Conservation (phyloP, 1,284 basidiomycete species). For the Cryptococcus sp. region DNA sequence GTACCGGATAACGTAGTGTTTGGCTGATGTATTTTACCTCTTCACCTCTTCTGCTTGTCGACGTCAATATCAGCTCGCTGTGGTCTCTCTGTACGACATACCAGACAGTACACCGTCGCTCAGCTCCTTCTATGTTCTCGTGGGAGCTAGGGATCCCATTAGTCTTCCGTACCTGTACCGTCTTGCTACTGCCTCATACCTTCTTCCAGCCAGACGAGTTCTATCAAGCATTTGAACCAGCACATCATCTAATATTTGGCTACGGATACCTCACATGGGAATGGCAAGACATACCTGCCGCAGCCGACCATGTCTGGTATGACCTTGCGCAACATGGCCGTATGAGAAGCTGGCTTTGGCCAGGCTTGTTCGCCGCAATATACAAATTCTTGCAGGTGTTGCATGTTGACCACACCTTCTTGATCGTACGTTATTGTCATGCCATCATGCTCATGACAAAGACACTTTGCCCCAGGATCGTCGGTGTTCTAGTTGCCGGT, state of each 20-base stretch:
- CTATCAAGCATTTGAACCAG: constrained; percentile 92
- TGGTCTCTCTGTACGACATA: no score
- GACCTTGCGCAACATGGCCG: constrained; percentile 26
- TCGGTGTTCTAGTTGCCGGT: constrained; percentile 80
- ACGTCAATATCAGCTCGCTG: no score
- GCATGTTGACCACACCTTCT: constrained; percentile 58
- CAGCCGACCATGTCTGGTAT: constrained; percentile 17
- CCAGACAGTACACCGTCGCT: no score
- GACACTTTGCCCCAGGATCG: constrained; percentile 62
- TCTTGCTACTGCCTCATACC: constrained; percentile 66
- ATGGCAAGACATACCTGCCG: constrained; percentile 70
- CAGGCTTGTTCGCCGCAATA: constrained; percentile 68
- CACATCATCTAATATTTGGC: constrained; percentile 83
- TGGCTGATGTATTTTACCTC: no score
- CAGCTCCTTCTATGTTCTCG: no score
- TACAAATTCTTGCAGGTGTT: constrained; percentile 69
- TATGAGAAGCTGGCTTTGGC: constrained; percentile 50
- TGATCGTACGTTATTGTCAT: constrained; percentile 59
- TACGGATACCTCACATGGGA: constrained; percentile 96
- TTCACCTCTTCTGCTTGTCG: no score
- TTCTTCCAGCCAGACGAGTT: constrained; percentile 99
- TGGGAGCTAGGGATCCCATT: constrained; percentile 40
- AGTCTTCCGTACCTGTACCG: constrained; percentile 56
- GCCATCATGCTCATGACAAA: constrained; percentile 5
- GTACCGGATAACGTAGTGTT: no score